Base-by-base conservation (phyloP, 1,284 basidiomycete species). In the Pascua sp. region DNA sequence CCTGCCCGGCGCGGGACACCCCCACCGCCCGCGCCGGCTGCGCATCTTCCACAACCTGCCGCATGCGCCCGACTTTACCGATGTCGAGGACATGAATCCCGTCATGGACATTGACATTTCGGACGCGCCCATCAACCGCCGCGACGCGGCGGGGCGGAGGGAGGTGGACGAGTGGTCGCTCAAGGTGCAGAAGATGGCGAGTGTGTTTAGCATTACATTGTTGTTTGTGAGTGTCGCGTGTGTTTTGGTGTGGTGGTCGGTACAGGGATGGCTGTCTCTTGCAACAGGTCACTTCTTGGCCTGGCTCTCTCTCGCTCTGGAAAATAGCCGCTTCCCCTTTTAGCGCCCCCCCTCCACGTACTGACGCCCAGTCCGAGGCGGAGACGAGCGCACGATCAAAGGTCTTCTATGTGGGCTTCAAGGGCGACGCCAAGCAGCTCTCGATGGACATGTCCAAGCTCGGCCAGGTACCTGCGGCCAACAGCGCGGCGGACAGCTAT, bases 111-210 rank as follows among this genome's bases (percentile, higher is more conserved):
- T 78, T 9, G 71, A 72, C 55, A 63, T 70, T 9, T 63, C 65
- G 10, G 57, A 62, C 24, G 69, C 73, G 13, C 68, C 70, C 1
- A 50, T 52, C 13, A 62, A 64, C 15, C 49, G 63, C 5, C 51
- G 73, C 36, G 67, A 67, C 36, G 49, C 59, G 4, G 70, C 64
- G n/a, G 76, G 76, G 4, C 48, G 66, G 49, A 65, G 76, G 36
- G 75, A 78, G 45, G 69, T 77, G 0, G 76, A 78, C 48, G 74
- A 77, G 54, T 78, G 72, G 71, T 68, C 69, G n/a, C 63, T 78
- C 51, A 78, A 78, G 56, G 75, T 78, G 18, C 76, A 78, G 57
- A 72, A 71, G 51, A 62, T 78, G 62, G 73, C 76, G 7, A 76
- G 67, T 53, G 75, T 78, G n/a, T 71, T 68, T 56, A 72, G 67